Evolutionary conservation across 176 grass and related monocot genomes (phyloP).

Genomic region (Eleusine coracana): DNA sequence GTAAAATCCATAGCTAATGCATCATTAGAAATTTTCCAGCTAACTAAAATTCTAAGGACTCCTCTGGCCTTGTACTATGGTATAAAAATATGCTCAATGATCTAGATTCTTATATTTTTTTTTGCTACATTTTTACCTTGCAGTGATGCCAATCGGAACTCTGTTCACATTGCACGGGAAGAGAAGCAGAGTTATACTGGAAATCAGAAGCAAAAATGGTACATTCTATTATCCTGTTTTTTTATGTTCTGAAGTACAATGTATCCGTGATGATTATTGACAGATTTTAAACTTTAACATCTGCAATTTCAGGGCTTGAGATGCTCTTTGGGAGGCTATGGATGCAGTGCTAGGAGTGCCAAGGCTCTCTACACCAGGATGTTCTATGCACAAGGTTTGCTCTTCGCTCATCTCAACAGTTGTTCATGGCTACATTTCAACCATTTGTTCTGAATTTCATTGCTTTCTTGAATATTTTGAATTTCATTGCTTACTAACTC

Average conservation of each 20-base stretch:
- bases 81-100: no score
- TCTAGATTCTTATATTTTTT: neutral
- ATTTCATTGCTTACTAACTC: neutral
- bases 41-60: no score
- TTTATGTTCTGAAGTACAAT: neutral
- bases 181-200: constrained; percentile 95
- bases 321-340: constrained; percentile 88
- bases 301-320: constrained; percentile 84
- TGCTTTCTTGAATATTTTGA: neutral
- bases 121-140: constrained; percentile 20
- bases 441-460: neutral
- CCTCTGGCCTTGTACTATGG: no score
- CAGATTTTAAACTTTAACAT: constrained; percentile 17
- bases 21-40: no score
- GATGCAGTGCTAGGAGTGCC: constrained; percentile 98
- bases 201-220: constrained; percentile 96
- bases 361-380: constrained; percentile 98
- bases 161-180: constrained; percentile 93
- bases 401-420: no score
- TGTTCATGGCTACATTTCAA: neutral
- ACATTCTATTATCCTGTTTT: constrained; percentile 13
- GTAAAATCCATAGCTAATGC: no score
- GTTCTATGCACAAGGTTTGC: constrained; percentile 91
- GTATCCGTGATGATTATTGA: neutral
- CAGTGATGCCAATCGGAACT: constrained; percentile 78